Percentiles rank a stretch among this genome's conserved stretches.
These are phyloP conservation scores for Phialophora expanda DNA, from an alignment of 2,329 filamentous ascomycete species.

Conservation along the genomic window DNA sequence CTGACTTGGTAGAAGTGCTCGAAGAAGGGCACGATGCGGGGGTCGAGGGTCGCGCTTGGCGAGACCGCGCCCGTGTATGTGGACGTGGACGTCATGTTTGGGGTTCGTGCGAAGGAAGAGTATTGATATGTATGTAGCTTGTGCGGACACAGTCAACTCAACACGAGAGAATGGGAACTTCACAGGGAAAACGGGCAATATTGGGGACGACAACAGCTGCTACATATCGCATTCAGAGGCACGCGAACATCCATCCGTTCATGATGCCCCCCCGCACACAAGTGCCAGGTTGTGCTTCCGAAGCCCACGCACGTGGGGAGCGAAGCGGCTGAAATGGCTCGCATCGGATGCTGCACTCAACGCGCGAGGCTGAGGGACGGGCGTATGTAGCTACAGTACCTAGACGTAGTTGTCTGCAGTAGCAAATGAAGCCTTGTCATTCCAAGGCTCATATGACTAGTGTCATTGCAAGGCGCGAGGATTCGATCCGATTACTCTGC, in stretches of 20 bases:
- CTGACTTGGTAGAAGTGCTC: constrained; percentile 40
- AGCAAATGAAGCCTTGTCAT: not conserved
- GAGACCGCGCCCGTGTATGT: constrained; percentile 35
- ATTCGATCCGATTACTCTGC: not conserved
- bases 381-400: not conserved
- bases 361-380: not conserved
- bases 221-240: too few species aligned
- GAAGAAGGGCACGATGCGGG: constrained; percentile 39
- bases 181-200: not conserved
- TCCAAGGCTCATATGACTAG: not conserved
- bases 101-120: not conserved
- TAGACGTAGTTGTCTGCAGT: too few species aligned
- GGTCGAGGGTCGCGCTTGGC: constrained; percentile 23
- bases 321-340: not conserved
- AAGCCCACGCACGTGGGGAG: not conserved
- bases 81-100: not conserved
- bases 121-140: not conserved
- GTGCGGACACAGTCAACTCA: too few species aligned
- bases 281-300: not conserved
- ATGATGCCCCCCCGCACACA: not conserved
- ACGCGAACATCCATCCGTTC: not conserved
- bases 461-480: not conserved
- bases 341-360: constrained; percentile 8
- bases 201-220: too few species aligned
- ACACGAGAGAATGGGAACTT: too few species aligned